phyloP scores from a whole-genome alignment of 1,284 basidiomycete genomes.

The Moniliophthora roreri region DNA sequence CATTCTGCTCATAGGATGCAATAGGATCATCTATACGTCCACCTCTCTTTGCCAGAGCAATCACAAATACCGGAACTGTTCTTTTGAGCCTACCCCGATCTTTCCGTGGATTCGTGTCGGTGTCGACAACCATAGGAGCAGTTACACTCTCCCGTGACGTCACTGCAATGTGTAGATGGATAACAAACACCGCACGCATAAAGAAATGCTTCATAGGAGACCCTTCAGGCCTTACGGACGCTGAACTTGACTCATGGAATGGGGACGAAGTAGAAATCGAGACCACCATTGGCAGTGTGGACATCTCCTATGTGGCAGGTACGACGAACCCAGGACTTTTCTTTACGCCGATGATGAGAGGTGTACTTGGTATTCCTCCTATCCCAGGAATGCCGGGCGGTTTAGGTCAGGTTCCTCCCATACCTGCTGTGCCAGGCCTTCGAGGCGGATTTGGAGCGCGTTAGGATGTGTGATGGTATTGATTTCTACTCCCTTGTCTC shows the following conservation, averaged over 20 bases:
- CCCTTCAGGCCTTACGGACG: neutral
- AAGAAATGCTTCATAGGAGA: constrained; percentile 4
- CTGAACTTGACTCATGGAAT: neutral
- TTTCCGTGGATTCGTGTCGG: constrained; percentile 2
- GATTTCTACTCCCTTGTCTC: too few species aligned
- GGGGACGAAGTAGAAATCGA: constrained; percentile 3
- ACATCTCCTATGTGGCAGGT: neutral
- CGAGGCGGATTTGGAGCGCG: too few species aligned
- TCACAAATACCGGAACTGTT: neutral
- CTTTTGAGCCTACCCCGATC: neutral
- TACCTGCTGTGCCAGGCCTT: too few species aligned
- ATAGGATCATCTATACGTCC: neutral
- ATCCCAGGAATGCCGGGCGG: too few species aligned
- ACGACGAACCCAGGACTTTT: too few species aligned
- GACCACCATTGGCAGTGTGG: constrained; percentile 1
- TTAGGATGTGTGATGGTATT: too few species aligned
- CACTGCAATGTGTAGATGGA: neutral
- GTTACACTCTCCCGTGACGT: neutral
- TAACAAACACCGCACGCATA: neutral
- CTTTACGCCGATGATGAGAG: too few species aligned
- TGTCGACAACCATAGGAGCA: neutral
- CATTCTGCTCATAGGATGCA: neutral
- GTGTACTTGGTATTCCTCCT: too few species aligned
- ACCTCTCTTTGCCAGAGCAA: neutral
- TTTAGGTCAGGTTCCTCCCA: too few species aligned